A percentile compares a stretch with the other conserved stretches of the same genome.
Conservation (phyloP, 768 basidiomycete genomes). For the Boletus pseudopeckii region DNA sequence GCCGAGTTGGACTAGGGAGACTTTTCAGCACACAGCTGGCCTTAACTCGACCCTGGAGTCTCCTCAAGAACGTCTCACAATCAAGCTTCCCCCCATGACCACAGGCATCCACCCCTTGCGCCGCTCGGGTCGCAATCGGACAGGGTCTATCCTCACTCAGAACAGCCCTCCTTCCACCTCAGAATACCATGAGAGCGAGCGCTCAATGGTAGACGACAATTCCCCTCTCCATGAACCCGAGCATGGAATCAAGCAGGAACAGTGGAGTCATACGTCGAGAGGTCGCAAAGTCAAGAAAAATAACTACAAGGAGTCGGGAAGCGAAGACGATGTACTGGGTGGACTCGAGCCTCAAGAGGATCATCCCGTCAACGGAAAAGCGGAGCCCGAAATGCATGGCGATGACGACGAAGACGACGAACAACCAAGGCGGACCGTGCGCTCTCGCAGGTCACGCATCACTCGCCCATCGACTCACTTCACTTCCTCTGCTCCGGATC, state of each 20-base stretch:
- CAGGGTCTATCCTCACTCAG: slow-evolving; percentile 20
- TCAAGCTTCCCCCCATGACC: slow-evolving; percentile 24
- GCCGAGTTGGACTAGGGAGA: slow-evolving; percentile 9
- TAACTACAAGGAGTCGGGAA: slow-evolving; percentile 44
- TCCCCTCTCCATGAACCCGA: not conserved
- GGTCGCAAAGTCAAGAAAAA: slow-evolving; percentile 42
- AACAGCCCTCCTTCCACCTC: slow-evolving; percentile 30
- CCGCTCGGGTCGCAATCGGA: slow-evolving; percentile 25
- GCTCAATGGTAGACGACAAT: slow-evolving; percentile 31
- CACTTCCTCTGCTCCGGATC: not conserved
- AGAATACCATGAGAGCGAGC: slow-evolving; percentile 34
- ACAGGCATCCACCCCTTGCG: slow-evolving; percentile 14
- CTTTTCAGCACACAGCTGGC: slow-evolving; percentile 19
- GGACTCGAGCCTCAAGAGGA: slow-evolving; percentile 8
- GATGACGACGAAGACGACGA: slow-evolving; percentile 33
- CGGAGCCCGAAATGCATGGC: slow-evolving; percentile 23
- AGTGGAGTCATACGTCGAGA: slow-evolving; percentile 29
- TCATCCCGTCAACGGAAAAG: slow-evolving; percentile 19
- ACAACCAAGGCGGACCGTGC: slow-evolving; percentile 16
- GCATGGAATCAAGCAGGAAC: not conserved
- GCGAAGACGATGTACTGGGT: slow-evolving; percentile 38
- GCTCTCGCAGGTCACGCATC: slow-evolving; percentile 20
- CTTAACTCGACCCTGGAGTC: slow-evolving; percentile 18
- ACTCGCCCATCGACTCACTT: slow-evolving; percentile 22
- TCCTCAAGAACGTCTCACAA: slow-evolving; percentile 18